Evolutionary conservation across 164 flowering plant species (phyloP), one percentile per base, ranked within the genome.

Genomic region (Sedum album): DNA sequence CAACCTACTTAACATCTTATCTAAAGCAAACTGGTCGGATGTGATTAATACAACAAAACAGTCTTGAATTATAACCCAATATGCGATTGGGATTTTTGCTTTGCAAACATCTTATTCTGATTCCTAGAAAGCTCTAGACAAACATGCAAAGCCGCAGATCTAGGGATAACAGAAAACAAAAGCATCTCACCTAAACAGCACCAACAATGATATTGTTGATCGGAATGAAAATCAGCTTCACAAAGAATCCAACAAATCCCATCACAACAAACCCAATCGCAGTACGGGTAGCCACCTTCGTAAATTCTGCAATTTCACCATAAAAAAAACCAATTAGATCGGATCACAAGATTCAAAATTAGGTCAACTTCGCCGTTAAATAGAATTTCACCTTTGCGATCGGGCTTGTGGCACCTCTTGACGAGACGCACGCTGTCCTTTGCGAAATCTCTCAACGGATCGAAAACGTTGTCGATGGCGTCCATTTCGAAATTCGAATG

Each of bases 371-470:
- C 13, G 13, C 13, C 8, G n/a, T n/a, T 7, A 44, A 44, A 14
- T 44, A 17, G 17, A 44, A 10, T 1, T 36, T 28, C 63, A 84
- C 89, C 89, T 78, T 83, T 85, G 67, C 83, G 87, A 78, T 85
- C 89, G 31, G 89, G 89, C 62, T 85, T 85, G 85, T 85, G 89
- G 71, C 89, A 85, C 8, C 87, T 69, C 80, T 85, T 85, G 67
- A 85, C 89, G 64, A 85, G 84, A 26, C 87, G 89, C 33, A 76
- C 75, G 73, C 89, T 85, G 75, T 85, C 87, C 77, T 82, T 85
- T 2, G 89, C 80, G 77, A 85, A 85, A 21, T 83, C 86, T 68
- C 89, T 80, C 65, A 85, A 68, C 0, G 87, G 89, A 75, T 85
- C 89, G 64, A 85, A 73, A 0, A 82, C 87, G 13, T 78, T 72